These are phyloP conservation scores for Entonaema liquescens DNA, from an alignment of 495 filamentous ascomycete genomes.

Conservation along the genomic window DNA sequence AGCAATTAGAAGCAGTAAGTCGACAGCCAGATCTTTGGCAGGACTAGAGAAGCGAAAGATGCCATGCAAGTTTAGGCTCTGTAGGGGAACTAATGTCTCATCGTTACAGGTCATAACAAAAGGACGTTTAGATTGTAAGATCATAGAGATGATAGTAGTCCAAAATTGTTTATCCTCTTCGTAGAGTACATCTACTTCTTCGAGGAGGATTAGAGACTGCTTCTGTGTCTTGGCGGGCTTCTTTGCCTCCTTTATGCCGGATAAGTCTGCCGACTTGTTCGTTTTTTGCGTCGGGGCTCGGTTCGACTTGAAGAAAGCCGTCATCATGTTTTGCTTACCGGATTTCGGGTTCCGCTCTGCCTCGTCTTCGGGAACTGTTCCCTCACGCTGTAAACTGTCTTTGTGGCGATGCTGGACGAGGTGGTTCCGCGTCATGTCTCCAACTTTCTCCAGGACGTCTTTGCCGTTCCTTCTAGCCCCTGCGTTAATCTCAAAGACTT, in stretches of 20 bases:
- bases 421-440: conserved; percentile 96
- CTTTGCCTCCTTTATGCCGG: conserved; percentile 44
- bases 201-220: conserved; percentile 92
- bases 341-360: conserved; percentile 66
- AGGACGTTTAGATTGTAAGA: conserved; percentile 84
- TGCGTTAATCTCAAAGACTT: conserved; percentile 94
- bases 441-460: conserved; percentile 90
- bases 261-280: conserved; percentile 36
- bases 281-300: conserved; percentile 29
- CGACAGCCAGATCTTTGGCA: conserved; percentile 71
- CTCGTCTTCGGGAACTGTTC: conserved; percentile 49
- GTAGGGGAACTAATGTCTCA: conserved; percentile 76
- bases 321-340: conserved; percentile 79
- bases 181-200: conserved; percentile 93
- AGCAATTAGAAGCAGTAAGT: conserved; percentile 83
- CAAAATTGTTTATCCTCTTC: conserved; percentile 97
- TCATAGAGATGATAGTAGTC: conserved; percentile 78
- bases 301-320: conserved; percentile 77
- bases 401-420: conserved; percentile 66
- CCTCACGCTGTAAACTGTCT: conserved; percentile 36
- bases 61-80: conserved; percentile 77
- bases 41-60: conserved; percentile 83
- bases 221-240: conserved; percentile 70
- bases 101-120: conserved; percentile 96
- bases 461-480: conserved; percentile 83